These are phyloP conservation scores for Sarcomyxa edulis DNA, from an alignment of 768 basidiomycete species.

Conservation along the genomic window DNA sequence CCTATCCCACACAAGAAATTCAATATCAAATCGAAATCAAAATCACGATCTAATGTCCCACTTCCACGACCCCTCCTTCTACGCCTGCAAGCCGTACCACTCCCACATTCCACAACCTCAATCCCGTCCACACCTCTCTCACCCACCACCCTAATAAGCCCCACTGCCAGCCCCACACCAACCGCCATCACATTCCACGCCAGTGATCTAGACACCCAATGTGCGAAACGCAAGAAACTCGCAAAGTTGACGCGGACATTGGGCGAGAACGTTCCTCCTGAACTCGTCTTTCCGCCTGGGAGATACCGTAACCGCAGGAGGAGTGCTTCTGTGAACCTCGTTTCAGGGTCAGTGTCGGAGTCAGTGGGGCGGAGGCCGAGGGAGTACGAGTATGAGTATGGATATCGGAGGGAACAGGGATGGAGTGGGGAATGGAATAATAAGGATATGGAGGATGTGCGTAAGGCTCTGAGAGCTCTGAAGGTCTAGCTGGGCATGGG, in stretches of 20 bases:
- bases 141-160: slow-evolving; percentile 6
- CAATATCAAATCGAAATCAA: no score
- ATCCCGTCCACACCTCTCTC: slow-evolving; percentile 22
- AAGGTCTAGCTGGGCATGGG: slow-evolving; percentile 10
- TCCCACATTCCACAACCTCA: slow-evolving; percentile 20
- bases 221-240: slow-evolving; percentile 42
- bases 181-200: slow-evolving; percentile 8
- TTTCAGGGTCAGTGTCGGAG: no score
- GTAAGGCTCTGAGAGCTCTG: slow-evolving; percentile 21
- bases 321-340: no score
- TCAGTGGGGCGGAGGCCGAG: no score
- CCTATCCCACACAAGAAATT: no score
- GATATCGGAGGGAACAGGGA: slow-evolving; percentile 27
- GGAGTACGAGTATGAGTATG: no score
- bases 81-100: slow-evolving; percentile 12
- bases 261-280: slow-evolving; percentile 53
- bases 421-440: slow-evolving; percentile 36
- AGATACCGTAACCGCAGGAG: no score
- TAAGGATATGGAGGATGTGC: slow-evolving; percentile 28
- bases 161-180: slow-evolving; percentile 10
- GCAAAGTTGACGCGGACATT: slow-evolving; percentile 53
- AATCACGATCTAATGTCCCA: no score
- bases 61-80: slow-evolving; percentile 11
- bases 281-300: slow-evolving; percentile 49
- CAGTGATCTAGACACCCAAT: slow-evolving; percentile 36